Percentiles rank a stretch among this genome's conserved stretches.
Conservation (phyloP, 257 asterid species). For the Handroanthus guayacan region DNA sequence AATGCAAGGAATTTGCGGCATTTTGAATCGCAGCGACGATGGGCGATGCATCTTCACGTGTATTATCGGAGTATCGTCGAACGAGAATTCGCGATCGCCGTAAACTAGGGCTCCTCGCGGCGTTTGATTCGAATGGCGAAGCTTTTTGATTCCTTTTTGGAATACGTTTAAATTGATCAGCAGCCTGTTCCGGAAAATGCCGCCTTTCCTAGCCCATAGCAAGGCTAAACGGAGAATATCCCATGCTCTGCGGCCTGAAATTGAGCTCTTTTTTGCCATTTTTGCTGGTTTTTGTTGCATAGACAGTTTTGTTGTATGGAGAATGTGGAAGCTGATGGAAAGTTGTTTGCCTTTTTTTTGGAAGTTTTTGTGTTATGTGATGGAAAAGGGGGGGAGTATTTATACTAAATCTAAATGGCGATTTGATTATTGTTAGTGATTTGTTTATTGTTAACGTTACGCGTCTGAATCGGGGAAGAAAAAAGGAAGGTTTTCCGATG, state of each 20-base stretch:
- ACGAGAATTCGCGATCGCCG: conserved; percentile 75
- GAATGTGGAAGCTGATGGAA: neutral
- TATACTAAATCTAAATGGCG: conserved; percentile 25
- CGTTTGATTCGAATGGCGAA: conserved; percentile 43
- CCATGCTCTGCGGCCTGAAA: conserved; percentile 60
- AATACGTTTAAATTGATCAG: conserved; percentile 45
- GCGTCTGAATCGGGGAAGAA: conserved; percentile 40
- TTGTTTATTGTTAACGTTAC: conserved; percentile 30
- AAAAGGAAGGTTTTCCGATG: neutral
- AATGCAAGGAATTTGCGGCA: conserved; percentile 82
- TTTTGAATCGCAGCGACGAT: conserved; percentile 68
- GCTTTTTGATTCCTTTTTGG: conserved; percentile 55
- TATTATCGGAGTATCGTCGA: conserved; percentile 66
- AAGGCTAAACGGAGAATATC: conserved; percentile 61
- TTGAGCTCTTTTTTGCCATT: conserved; percentile 52
- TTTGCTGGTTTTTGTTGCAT: conserved; percentile 27
- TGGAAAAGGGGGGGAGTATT: conserved; percentile 7
- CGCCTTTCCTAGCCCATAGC: conserved; percentile 72
- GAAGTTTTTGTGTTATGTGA: conserved; percentile 4
- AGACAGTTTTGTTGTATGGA: neutral
- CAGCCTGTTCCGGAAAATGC: conserved; percentile 48
- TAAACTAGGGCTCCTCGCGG: conserved; percentile 46
- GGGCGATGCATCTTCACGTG: conserved; percentile 80
- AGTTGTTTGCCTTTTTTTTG: conserved; percentile 27
- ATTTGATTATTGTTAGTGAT: conserved; percentile 14